A percentile compares a stretch with the other conserved stretches of the same genome.
These are phyloP conservation scores for Sporisorium sorghi DNA, from an alignment of 1,284 basidiomycete species.

Conservation along the genomic window DNA sequence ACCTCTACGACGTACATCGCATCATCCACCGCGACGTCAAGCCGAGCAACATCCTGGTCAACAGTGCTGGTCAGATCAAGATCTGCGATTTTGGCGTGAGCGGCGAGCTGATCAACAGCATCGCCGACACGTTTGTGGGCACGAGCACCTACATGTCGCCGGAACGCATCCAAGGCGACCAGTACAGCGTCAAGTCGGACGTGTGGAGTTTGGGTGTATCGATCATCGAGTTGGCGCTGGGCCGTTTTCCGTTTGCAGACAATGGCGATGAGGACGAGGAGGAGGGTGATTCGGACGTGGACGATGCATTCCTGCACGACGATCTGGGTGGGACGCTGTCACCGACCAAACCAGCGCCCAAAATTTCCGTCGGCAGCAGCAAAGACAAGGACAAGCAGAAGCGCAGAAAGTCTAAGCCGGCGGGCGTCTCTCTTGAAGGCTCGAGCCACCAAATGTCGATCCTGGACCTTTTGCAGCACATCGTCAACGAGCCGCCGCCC, in stretches of 20 bases:
- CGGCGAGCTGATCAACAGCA: slow-evolving; percentile 97
- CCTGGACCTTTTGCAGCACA: slow-evolving; percentile 93
- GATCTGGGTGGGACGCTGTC: slow-evolving; percentile 61
- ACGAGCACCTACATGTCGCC: slow-evolving; percentile 99
- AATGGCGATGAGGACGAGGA: slow-evolving; percentile 43
- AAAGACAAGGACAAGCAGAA: slow-evolving; percentile 63
- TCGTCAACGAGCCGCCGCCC: slow-evolving; percentile 78
- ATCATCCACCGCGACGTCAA: slow-evolving; percentile 99
- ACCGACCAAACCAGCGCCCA: slow-evolving; percentile 50
- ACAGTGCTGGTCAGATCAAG: slow-evolving; percentile 93
- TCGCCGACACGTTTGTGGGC: slow-evolving; percentile 98
- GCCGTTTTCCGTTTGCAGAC: slow-evolving; percentile 84
- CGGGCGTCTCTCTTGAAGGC: slow-evolving; percentile 87
- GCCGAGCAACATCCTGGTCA: slow-evolving; percentile 95
- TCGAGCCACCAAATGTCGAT: slow-evolving; percentile 96
- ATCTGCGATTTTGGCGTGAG: slow-evolving; percentile 99
- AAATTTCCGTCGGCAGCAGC: neutral
- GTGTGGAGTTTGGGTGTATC: slow-evolving; percentile 97
- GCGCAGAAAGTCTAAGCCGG: slow-evolving; percentile 69
- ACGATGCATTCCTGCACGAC: slow-evolving; percentile 28
- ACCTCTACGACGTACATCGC: slow-evolving; percentile 98
- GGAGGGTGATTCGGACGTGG: slow-evolving; percentile 36
- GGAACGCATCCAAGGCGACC: slow-evolving; percentile 96
- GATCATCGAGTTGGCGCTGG: slow-evolving; percentile 90
- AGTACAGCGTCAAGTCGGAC: slow-evolving; percentile 96